These are phyloP conservation scores for Lobosporangium transversale DNA, from an alignment of 192 early-diverging fungal genomes.

Conservation along the genomic window DNA sequence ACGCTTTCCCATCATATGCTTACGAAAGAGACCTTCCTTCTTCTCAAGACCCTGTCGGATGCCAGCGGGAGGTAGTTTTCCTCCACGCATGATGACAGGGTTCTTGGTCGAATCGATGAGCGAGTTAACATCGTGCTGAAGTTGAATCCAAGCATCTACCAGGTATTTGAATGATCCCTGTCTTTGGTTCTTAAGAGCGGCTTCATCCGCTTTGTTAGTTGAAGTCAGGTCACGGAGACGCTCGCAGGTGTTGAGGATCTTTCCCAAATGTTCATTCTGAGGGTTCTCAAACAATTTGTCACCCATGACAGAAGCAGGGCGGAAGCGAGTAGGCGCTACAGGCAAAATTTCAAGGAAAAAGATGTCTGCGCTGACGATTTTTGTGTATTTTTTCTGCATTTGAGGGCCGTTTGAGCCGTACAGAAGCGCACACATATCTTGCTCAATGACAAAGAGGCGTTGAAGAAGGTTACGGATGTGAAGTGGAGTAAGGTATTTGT, in stretches of 20 bases:
- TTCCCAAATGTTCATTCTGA: constrained; percentile 90
- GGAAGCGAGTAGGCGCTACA: constrained; percentile 93
- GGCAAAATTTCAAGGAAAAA: constrained; percentile 95
- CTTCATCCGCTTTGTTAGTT: constrained; percentile 25
- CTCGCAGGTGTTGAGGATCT: constrained; percentile 85
- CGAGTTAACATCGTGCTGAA: constrained; percentile 92
- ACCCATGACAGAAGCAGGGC: constrained; percentile 90
- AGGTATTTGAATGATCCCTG: constrained; percentile 35
- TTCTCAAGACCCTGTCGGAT: constrained; percentile 97
- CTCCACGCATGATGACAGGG: constrained; percentile 66
- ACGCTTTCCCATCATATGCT: constrained; percentile 99
- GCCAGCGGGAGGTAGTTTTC: constrained; percentile 82
- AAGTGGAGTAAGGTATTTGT: constrained; percentile 72
- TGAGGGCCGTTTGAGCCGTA: constrained; percentile 77
- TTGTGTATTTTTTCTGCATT: constrained; percentile 46
- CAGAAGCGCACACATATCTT: constrained; percentile 77
- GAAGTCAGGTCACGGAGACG: constrained; percentile 66
- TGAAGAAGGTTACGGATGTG: constrained; percentile 83
- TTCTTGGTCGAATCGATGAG: constrained; percentile 94
- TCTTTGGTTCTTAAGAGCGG: constrained; percentile 31
- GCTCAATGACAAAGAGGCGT: constrained; percentile 82
- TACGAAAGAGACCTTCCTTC: constrained; percentile 99
- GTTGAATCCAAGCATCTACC: constrained; percentile 76
- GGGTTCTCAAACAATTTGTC: constrained; percentile 93
- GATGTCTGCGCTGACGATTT: constrained; percentile 72